A percentile compares a stretch with the other conserved stretches of the same genome.
phyloP scores from a whole-genome alignment of 345 rosid species.

The Hypericum androsaemum region DNA sequence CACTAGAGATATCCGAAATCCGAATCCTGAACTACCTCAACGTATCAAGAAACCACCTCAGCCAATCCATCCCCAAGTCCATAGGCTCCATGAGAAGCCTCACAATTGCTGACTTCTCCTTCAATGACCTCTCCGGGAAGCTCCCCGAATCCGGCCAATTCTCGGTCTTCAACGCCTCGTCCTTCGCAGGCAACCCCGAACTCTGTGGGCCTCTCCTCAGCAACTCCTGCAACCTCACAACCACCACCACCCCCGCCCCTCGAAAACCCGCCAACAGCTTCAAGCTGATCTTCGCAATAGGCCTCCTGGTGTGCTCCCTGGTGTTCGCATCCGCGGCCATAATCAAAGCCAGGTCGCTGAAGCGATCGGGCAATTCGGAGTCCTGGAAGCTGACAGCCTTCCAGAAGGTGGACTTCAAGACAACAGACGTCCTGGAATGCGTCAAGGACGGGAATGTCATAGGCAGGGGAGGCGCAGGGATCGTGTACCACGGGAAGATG shows the following conservation, averaged over 20 bases:
- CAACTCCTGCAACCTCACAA: constrained; percentile 44
- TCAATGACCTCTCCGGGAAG: constrained; percentile 67
- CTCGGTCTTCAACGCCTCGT: constrained; percentile 66
- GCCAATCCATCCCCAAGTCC: constrained; percentile 47
- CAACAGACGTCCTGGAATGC: constrained; percentile 70
- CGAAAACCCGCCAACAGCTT: constrained; percentile 25
- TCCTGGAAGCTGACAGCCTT: constrained; percentile 81
- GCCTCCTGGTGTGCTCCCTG: constrained; percentile 57
- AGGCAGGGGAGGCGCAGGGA: constrained; percentile 89
- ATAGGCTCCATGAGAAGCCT: constrained; percentile 71
- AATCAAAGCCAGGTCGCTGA: constrained; percentile 36
- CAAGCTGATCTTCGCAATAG: constrained; percentile 72
- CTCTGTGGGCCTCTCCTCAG: constrained; percentile 68
- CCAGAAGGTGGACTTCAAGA: constrained; percentile 65
- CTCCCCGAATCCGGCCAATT: constrained; percentile 75
- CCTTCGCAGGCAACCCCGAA: constrained; percentile 71
- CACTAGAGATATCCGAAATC: constrained; percentile 42
- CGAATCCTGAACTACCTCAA: constrained; percentile 67
- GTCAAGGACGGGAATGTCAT: constrained; percentile 79
- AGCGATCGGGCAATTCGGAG: constrained; percentile 25
- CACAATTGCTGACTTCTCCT: constrained; percentile 77
- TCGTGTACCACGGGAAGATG: constrained; percentile 77
- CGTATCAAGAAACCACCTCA: constrained; percentile 68
- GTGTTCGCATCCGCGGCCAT: constrained; percentile 55
- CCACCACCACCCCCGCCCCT: constrained; percentile 23